Base-by-base conservation (phyloP, 768 basidiomycete species). In the Phlebiopsis flavidoalba region DNA sequence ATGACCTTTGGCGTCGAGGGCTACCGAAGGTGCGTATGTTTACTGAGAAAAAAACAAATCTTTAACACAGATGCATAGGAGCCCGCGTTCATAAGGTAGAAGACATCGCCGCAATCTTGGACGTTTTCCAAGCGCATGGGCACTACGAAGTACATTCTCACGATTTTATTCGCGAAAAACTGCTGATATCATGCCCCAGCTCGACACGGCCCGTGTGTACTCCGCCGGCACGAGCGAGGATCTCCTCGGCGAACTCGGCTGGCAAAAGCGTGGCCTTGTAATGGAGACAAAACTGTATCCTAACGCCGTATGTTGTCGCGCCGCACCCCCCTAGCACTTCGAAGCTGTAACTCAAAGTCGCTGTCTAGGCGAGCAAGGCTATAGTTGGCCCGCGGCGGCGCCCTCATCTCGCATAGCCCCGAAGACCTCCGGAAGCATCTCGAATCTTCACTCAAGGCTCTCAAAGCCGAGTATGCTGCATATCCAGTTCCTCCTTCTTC, bases 281-380 rank as follows among this genome's bases (percentile, higher is more conserved):
- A 72, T 87, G 47, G 83, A 85, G 47, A 87, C 84, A 0, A 88
- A 88, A 68, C 77, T 84, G 17, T 79, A 78, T 37, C 61, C 61
- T 26, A 58, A 43, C 24, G 46, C 47, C 3, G 61, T 61, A 40
- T 50, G 26, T 31, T 6, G 6, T 31, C 26, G 6, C 26, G 61
- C 53, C n/a, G n/a, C n/a, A n/a, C 26, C 19, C 22, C 33, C 33
- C 14, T 21, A 36, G 26, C 43, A 19, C 31, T 15, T 48, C 8
- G 8, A 26, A 48, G 3, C 26, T 31, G 2, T 31, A 3, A 31
- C 3, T 6, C 6, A 31, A 31, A 31, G 26, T 31, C 19, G 19
- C 5, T 48, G 5, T 19, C 17, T 22, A 56, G 53, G 8, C 36
- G 8, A 54, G 26, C 47, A 2, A 4, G 54, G 24, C 45, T 52